Conservation (phyloP, 441 rosid genomes). For the Mallotus repandus region DNA sequence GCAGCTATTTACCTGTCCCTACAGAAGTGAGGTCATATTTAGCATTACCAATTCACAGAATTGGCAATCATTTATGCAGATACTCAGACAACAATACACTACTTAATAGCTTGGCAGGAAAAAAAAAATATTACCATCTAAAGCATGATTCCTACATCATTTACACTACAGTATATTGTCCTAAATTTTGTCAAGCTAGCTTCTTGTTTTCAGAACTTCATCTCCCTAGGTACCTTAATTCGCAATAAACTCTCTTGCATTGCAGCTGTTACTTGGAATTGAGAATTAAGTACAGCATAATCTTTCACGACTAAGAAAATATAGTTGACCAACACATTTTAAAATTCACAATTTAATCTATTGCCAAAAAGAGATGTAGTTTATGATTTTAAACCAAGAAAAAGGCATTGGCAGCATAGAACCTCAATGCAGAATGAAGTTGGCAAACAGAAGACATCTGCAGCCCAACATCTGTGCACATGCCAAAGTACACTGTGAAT, state of each 20-base stretch:
- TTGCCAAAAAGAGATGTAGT: not conserved
- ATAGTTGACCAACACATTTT: not conserved
- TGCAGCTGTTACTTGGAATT: conserved; percentile 1
- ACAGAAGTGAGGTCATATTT: not conserved
- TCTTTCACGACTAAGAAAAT: not conserved
- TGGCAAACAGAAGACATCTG: not conserved
- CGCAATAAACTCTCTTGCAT: not conserved
- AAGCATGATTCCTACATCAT: not conserved
- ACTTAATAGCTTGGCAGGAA: not conserved
- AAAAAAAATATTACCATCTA: not conserved
- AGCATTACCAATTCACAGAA: not conserved
- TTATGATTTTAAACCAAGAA: not conserved
- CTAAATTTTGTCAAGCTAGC: not conserved
- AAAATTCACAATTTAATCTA: not conserved
- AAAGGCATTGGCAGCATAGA: not conserved
- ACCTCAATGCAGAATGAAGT: not conserved
- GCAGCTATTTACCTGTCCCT: not conserved
- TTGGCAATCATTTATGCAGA: not conserved
- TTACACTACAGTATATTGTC: not conserved
- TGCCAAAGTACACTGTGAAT: not conserved
- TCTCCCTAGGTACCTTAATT: not conserved
- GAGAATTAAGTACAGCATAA: conserved; percentile 13
- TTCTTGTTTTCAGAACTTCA: not conserved
- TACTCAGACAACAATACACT: not conserved
- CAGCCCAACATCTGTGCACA: too few relatives aligned